Conservation (phyloP, 2,329 filamentous ascomycete genomes). For the Amauroascus niger region DNA sequence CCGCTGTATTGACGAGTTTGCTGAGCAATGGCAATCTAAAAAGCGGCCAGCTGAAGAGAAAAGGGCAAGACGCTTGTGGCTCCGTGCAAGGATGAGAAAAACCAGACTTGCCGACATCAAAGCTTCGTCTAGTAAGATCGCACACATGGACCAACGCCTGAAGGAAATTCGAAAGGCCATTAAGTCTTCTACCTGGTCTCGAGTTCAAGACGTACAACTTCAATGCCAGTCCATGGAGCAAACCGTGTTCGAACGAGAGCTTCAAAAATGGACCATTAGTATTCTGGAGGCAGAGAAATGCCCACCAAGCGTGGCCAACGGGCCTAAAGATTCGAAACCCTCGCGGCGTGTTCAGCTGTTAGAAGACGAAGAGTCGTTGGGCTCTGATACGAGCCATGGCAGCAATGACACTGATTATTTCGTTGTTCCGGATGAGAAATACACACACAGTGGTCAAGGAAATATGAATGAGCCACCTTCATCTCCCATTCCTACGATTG, state of each 20-base stretch:
- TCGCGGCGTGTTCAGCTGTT: constrained; percentile 5
- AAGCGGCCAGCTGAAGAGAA: constrained; percentile 48
- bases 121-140: constrained; percentile 36
- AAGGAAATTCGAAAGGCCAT: constrained; percentile 48
- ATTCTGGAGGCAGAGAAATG: constrained; percentile 31
- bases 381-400: constrained; percentile 23
- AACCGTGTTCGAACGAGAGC: constrained; percentile 51
- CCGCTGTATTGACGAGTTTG: constrained; percentile 43
- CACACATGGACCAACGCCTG: constrained; percentile 44
- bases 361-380: constrained; percentile 29
- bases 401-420: constrained; percentile 21
- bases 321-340: neutral
- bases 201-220: constrained; percentile 42
- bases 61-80: constrained; percentile 56
- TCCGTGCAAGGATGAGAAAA: constrained; percentile 39
- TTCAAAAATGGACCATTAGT: constrained; percentile 37
- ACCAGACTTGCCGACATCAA: constrained; percentile 38
- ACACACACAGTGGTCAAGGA: neutral
- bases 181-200: constrained; percentile 44
- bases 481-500: neutral
- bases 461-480: neutral
- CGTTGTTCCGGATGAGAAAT: constrained; percentile 22
- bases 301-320: constrained; percentile 21
- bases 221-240: constrained; percentile 54
- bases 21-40: constrained; percentile 48